Conservation (phyloP, 306 rosid genomes). For the Acacia melanoxylon region DNA sequence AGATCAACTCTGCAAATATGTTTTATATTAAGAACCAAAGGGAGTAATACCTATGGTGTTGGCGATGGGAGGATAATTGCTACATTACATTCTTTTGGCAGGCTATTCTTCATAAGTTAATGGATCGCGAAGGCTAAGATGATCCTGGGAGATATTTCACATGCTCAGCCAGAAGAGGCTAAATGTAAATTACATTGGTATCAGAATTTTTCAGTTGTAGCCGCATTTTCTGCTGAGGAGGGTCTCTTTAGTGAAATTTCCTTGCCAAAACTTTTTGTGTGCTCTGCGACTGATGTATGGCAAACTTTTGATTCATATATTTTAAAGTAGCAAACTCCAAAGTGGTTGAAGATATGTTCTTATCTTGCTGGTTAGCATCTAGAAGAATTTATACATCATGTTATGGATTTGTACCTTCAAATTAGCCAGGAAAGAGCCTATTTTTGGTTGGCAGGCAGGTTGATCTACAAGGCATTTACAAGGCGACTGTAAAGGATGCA, state of each 20-base stretch:
- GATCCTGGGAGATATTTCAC: constrained; percentile 15
- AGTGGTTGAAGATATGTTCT: background rate
- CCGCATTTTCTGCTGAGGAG: background rate
- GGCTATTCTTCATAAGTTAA: constrained; percentile 61
- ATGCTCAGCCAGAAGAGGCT: constrained; percentile 9
- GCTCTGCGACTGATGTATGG: background rate
- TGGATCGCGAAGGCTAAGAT: constrained; percentile 54
- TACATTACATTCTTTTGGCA: constrained; percentile 41
- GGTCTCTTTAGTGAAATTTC: background rate
- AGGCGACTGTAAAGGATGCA: background rate
- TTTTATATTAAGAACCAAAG: no score
- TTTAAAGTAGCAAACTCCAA: background rate
- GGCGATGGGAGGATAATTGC: constrained; percentile 15
- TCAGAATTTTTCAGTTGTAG: background rate
- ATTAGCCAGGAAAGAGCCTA: background rate
- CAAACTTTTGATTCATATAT: background rate
- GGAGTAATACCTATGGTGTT: background rate
- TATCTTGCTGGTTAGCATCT: background rate
- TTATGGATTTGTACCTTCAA: background rate
- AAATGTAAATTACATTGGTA: background rate
- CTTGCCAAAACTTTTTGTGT: background rate
- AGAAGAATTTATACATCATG: background rate
- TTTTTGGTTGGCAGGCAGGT: background rate
- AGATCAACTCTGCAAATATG: no score
- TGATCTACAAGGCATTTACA: background rate